Evolutionary conservation across 169 alveolate species (phyloP).

Genomic region (Plasmodium gaboni): DNA sequence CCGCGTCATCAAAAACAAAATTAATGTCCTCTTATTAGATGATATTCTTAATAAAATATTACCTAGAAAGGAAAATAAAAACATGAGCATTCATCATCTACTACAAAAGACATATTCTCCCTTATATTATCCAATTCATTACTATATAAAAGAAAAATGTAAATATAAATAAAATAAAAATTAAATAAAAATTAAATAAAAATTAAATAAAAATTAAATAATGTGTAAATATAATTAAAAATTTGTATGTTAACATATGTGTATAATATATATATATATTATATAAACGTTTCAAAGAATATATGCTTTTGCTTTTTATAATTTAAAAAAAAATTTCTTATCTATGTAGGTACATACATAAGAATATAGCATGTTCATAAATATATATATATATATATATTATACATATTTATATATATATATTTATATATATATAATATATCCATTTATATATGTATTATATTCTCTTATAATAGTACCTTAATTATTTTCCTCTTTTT

Average conservation of each 20-base stretch:
- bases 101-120: constrained; percentile 8
- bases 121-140: constrained; percentile 25
- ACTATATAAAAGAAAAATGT: constrained; percentile 15
- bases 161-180: background rate
- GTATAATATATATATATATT: no score
- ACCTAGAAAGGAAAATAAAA: background rate
- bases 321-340: no score
- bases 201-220: background rate
- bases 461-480: no score
- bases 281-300: no score
- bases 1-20: constrained; percentile 4
- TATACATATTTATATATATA: no score
- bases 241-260: background rate
- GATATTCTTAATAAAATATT: constrained; percentile 16
- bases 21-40: constrained; percentile 19
- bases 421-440: no score
- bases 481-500: no score
- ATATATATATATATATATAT: no score
- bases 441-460: no score
- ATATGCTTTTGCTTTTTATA: no score
- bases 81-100: background rate
- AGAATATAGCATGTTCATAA: no score
- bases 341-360: no score
- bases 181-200: background rate
- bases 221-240: background rate